Conservation (phyloP, 805 yeast genomes). For the Lipomyces yamadae region DNA sequence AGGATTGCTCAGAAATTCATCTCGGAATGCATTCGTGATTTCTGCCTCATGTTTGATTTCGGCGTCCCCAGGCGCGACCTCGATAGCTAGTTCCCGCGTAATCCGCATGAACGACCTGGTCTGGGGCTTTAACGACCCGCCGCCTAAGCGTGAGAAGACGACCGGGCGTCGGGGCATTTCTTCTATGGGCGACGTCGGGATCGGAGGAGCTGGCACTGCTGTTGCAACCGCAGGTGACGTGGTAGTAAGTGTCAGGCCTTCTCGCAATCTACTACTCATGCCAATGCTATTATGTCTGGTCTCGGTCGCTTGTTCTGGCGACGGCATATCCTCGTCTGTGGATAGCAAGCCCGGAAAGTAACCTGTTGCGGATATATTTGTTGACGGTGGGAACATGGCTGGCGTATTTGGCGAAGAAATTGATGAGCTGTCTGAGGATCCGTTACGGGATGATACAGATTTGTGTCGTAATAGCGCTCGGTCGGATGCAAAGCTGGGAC, state of each 20-base stretch:
- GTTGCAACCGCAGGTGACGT: background rate
- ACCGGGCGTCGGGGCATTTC: conserved; percentile 33
- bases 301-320: background rate
- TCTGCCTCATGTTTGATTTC: conserved; percentile 40
- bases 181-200: conserved; percentile 15
- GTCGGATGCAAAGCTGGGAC: background rate
- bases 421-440: conserved; percentile 7
- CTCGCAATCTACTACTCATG: background rate
- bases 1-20: conserved; percentile 8
- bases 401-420: conserved; percentile 17
- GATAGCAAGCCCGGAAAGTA: conserved; percentile 5
- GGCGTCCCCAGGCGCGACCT: conserved; percentile 38
- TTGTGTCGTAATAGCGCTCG: conserved; percentile 3
- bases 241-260: background rate
- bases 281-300: background rate
- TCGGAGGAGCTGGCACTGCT: background rate
- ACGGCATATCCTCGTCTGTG: conserved; percentile 8
- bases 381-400: conserved; percentile 1
- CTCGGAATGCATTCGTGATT: conserved; percentile 37
- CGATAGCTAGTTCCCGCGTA: conserved; percentile 35
- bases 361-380: background rate
- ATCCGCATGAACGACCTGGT: conserved; percentile 35
- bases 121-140: conserved; percentile 36
- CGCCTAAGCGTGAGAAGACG: conserved; percentile 30
- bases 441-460: conserved; percentile 4